These are phyloP conservation scores for Pilatotrama ljubarskyi DNA, from an alignment of 768 basidiomycete genomes.

Conservation along the genomic window DNA sequence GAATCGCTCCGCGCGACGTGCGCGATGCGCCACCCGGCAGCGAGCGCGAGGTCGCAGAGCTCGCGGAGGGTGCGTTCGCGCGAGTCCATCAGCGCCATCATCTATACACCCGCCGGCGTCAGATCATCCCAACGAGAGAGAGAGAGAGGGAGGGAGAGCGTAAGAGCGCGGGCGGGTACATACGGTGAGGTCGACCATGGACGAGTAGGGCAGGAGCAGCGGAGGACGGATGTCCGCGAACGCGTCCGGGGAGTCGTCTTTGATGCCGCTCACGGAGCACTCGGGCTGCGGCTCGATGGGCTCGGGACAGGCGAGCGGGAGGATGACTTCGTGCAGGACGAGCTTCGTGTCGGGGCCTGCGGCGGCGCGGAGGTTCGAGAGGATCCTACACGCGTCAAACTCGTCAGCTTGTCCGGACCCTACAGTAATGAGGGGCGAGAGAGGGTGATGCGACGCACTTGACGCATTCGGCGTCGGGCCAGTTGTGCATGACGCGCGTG, in stretches of 20 bases:
- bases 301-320: conserved; percentile 7
- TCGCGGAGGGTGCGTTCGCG: conserved; percentile 71
- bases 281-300: not conserved
- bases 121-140: not conserved
- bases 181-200: conserved; percentile 12
- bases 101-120: conserved; percentile 46
- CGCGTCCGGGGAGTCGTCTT: not conserved
- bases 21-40: conserved; percentile 67
- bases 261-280: no score
- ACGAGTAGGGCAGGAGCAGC: not conserved
- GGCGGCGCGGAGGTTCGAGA: conserved; percentile 7
- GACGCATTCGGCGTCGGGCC: conserved; percentile 1
- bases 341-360: conserved; percentile 9
- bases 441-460: not conserved
- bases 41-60: conserved; percentile 49
- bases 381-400: not conserved
- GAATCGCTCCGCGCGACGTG: conserved; percentile 60
- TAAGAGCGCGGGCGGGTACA: not conserved
- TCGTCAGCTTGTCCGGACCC: no score
- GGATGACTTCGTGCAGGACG: conserved; percentile 5
- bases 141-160: not conserved
- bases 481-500: conserved; percentile 14
- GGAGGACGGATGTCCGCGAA: not conserved
- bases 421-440: not conserved
- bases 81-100: conserved; percentile 65